Percentiles rank a stretch among this genome's conserved stretches.
These are phyloP conservation scores for Eleusine coracana DNA, from an alignment of 176 grass and related monocot genomes.

Conservation along the genomic window DNA sequence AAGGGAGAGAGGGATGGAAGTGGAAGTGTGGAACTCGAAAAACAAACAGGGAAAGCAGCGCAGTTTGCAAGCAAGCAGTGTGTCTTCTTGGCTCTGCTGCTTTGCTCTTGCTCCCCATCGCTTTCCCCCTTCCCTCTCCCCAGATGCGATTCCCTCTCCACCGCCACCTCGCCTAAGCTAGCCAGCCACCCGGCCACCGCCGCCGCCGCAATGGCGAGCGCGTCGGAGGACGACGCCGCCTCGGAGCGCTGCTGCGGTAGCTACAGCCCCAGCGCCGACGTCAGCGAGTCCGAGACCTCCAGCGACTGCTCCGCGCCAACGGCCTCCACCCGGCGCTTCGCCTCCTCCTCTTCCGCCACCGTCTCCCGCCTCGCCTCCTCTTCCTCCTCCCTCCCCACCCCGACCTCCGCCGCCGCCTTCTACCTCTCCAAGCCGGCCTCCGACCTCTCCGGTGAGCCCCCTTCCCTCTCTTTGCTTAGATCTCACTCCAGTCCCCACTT, in stretches of 20 bases:
- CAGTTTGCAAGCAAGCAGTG: slow-evolving; percentile 21
- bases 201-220: slow-evolving; percentile 65
- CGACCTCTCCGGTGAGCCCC: slow-evolving; percentile 53
- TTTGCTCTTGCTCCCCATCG: background rate
- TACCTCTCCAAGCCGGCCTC: slow-evolving; percentile 55
- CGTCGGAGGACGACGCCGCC: slow-evolving; percentile 73
- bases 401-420: slow-evolving; percentile 47
- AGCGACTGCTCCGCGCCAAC: slow-evolving; percentile 67
- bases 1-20: background rate
- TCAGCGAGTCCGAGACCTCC: slow-evolving; percentile 92
- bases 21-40: background rate
- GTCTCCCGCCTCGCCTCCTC: slow-evolving; percentile 70
- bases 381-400: slow-evolving; percentile 38
- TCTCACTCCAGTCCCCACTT: slow-evolving; percentile 41
- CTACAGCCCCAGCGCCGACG: slow-evolving; percentile 94
- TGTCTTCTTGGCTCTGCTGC: background rate
- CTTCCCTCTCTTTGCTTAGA: slow-evolving; percentile 31
- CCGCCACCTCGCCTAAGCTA: slow-evolving; percentile 17
- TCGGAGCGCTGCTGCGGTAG: slow-evolving; percentile 78
- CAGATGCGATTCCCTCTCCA: slow-evolving; percentile 43
- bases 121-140: background rate
- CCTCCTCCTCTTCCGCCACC: slow-evolving; percentile 59
- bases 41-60: slow-evolving; percentile 18
- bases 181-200: background rate
- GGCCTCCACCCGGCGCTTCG: slow-evolving; percentile 46